These are phyloP conservation scores for Geranium brycei DNA, from an alignment of 345 rosid genomes.

Conservation along the genomic window DNA sequence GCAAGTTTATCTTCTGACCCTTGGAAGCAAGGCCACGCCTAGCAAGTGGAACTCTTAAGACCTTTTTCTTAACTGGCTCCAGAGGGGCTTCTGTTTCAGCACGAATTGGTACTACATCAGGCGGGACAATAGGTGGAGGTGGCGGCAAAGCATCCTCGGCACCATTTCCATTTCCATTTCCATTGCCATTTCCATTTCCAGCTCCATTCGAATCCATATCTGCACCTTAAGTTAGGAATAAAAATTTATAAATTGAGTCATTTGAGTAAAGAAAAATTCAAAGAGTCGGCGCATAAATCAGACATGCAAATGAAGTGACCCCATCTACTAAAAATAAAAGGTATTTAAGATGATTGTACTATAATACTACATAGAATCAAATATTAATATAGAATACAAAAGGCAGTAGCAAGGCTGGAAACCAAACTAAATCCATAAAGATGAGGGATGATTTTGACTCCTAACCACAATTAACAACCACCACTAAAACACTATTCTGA, in stretches of 20 bases:
- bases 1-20: slow-evolving; percentile 43
- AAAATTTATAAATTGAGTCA: background rate
- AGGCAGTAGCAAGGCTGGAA: too few relatives aligned
- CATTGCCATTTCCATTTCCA: slow-evolving; percentile 13
- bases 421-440: too few relatives aligned
- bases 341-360: too few relatives aligned
- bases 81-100: slow-evolving; percentile 15
- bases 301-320: background rate
- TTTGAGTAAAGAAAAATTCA: too few relatives aligned
- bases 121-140: slow-evolving; percentile 45
- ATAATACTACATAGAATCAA: too few relatives aligned
- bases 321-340: background rate
- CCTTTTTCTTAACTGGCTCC: slow-evolving; percentile 34
- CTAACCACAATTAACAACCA: too few relatives aligned
- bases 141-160: slow-evolving; percentile 37
- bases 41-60: slow-evolving; percentile 40
- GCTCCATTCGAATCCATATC: background rate
- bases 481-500: too few relatives aligned
- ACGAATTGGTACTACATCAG: slow-evolving; percentile 28
- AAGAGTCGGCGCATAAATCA: too few relatives aligned
- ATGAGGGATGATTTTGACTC: too few relatives aligned
- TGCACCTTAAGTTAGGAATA: background rate
- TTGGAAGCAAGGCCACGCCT: slow-evolving; percentile 50
- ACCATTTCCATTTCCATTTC: slow-evolving; percentile 21
- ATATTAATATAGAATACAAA: too few relatives aligned